Percentiles rank a stretch among this genome's conserved stretches.
Conservation (phyloP, 192 early-diverging fungal species). For the Linnemannia elongata region DNA sequence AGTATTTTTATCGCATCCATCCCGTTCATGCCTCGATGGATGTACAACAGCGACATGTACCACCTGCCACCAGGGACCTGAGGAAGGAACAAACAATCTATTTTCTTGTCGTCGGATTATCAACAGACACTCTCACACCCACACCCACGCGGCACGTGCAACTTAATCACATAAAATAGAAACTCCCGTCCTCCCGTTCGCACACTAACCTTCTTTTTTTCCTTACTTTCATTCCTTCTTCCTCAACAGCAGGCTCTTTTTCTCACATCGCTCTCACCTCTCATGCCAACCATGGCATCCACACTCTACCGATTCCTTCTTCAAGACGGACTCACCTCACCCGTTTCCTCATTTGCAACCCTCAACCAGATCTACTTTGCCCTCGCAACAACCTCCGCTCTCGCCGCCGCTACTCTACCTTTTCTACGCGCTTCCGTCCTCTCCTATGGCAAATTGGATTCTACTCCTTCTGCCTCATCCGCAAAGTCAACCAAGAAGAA, state of each 20-base stretch:
- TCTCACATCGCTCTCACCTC: not conserved
- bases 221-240: not conserved
- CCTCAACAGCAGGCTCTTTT: not conserved
- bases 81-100: no score
- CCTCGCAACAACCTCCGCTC: conserved; percentile 27
- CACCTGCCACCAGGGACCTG: no score
- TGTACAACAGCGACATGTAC: no score
- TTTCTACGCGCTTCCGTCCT: conserved; percentile 29
- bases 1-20: no score
- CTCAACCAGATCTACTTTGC: conserved; percentile 38
- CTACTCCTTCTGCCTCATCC: not conserved
- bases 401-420: conserved; percentile 28
- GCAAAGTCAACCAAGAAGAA: not conserved
- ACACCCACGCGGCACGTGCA: no score
- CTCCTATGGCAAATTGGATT: conserved; percentile 51
- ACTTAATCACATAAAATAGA: no score
- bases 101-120: no score
- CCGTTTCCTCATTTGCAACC: conserved; percentile 30
- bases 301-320: not conserved
- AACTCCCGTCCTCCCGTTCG: no score
- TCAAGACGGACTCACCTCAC: conserved; percentile 5
- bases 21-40: no score
- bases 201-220: not conserved
- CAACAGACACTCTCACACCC: no score
- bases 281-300: not conserved